Conservation (phyloP, 1,139 yeast species). For the Debaryomyces singareniensis region DNA sequence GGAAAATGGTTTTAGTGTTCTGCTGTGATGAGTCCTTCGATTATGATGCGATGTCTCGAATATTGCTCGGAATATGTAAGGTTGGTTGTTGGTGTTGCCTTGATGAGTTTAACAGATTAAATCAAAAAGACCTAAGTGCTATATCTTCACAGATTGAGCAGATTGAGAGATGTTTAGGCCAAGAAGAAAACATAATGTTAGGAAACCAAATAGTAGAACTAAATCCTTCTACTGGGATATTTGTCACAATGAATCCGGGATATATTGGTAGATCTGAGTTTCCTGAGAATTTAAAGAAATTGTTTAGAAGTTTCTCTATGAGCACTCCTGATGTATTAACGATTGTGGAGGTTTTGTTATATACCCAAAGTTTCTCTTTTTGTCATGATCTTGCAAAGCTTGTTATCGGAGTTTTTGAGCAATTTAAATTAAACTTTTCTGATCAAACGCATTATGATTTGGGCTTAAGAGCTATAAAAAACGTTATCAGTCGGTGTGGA, state of each 20-base stretch:
- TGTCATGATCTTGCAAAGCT: conserved; percentile 41
- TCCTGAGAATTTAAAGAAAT: conserved; percentile 81
- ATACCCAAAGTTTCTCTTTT: conserved; percentile 62
- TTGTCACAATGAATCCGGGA: conserved; percentile 89
- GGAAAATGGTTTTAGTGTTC: conserved; percentile 78
- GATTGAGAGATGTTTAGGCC: conserved; percentile 51
- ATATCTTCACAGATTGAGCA: conserved; percentile 76
- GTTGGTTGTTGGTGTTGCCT: conserved; percentile 96
- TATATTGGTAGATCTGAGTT: conserved; percentile 77
- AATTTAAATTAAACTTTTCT: conserved; percentile 34
- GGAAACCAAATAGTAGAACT: conserved; percentile 28
- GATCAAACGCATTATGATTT: conserved; percentile 79
- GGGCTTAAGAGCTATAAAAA: conserved; percentile 77
- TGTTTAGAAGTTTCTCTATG: conserved; percentile 75
- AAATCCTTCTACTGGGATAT: conserved; percentile 58
- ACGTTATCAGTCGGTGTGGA: conserved; percentile 58
- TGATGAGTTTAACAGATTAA: conserved; percentile 88
- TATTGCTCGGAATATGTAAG: conserved; percentile 74
- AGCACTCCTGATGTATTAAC: conserved; percentile 60
- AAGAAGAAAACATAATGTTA: conserved; percentile 16
- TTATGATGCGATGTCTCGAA: conserved; percentile 71
- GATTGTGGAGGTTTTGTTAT: conserved; percentile 68
- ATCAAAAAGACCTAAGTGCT: conserved; percentile 69
- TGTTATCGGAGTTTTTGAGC: conserved; percentile 53
- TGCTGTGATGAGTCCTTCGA: conserved; percentile 91